Evolutionary conservation across 495 filamentous ascomycete genomes (phyloP), one percentile per base, ranked within the genome.

Genomic region (Pyrenopolyporus hunteri): DNA sequence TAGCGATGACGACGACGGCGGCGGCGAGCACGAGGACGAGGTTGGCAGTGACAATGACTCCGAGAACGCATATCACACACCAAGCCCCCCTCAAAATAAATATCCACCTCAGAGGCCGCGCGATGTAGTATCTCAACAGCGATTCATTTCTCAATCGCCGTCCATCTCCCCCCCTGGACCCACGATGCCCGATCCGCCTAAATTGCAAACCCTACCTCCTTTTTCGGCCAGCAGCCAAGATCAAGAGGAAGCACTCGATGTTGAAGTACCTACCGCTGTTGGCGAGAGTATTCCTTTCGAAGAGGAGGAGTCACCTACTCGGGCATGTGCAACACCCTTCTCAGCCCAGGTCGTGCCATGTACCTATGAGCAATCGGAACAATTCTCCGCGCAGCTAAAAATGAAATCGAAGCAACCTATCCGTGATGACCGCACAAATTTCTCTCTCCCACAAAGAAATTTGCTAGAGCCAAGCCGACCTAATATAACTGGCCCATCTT

Each of bases 191-290:
- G 19, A 45, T n/a, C 23, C 56, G 9, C 4, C 29, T 8, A 33
- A 37, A 54, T 22, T 22, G 7, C 17, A 19, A 37, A 26, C 46
- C 8, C 17, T 66, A 0, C 19, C 11, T 6, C 22, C 63, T 0
- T 69, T 76, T 19, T 67, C 71, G 16, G 64, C 64, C 4, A 79
- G 73, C 46, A 72, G 66, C 28, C 71, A 70, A 32, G 61, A 54
- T 4, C 76, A 78, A 11, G 84, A 78, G 10, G 84, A 76, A 2
- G 76, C 78, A n/a, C 77, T 87, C 67, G 83, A 86, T 37, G 65
- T 81, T 10, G 75, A 77, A 66, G 69, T 83, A 4, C 84, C 83
- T 19, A 71, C 72, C 46, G 78, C 81, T 3, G 71, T 85, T 10
- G 73, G 69, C 14, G 72, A 79, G 28, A 33, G 32, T 17, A 29